Evolutionary conservation across 495 filamentous ascomycete species (phyloP), one percentile per base, ranked within the genome.

Genomic region (Annulohypoxylon bovei): DNA sequence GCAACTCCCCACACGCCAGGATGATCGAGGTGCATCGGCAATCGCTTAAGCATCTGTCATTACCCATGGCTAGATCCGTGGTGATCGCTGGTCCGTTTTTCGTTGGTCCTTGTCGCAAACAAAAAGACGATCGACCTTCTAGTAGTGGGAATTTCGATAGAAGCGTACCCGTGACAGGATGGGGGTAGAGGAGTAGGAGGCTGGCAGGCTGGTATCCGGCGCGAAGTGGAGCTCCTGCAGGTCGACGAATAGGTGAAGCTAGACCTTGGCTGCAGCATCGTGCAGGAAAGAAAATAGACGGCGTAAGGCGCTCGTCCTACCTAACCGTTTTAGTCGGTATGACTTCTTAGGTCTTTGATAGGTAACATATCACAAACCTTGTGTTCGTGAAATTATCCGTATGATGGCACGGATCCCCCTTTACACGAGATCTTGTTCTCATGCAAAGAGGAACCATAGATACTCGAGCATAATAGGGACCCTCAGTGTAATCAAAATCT

Each of bases 211-310:
- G 64, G 60, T 67, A 65, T 68, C 69, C 69, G 69, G 69, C 28
- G 64, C 39, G n/a, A 68, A 65, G 69, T 68, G 70, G 70, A 70
- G 65, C 53, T 54, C 65, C 37, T 76, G 74, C 74, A 76, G 62
- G 74, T 74, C 68, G 74, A 76, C 74, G 62, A 74, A 76, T 76
- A 53, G 58, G 74, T 73, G 62, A 69, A 72, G 62, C 57, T 70
- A 59, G 49, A 52, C 64, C 71, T 76, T 74, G 65, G 74, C 68
- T 74, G 74, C 71, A 76, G 74, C 65, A 70, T 74, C 71, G 63
- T 76, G 74, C 74, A 76, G 74, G 68, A 67, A 70, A 54, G 68
- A 61, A 72, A 53, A 50, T 56, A 57, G 70, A 68, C 73, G 70
- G 70, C 70, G 62, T 66, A 69, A 59, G 70, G 62, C 70, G 39